phyloP scores from a whole-genome alignment of 345 rosid species.

The Firmiana major region DNA sequence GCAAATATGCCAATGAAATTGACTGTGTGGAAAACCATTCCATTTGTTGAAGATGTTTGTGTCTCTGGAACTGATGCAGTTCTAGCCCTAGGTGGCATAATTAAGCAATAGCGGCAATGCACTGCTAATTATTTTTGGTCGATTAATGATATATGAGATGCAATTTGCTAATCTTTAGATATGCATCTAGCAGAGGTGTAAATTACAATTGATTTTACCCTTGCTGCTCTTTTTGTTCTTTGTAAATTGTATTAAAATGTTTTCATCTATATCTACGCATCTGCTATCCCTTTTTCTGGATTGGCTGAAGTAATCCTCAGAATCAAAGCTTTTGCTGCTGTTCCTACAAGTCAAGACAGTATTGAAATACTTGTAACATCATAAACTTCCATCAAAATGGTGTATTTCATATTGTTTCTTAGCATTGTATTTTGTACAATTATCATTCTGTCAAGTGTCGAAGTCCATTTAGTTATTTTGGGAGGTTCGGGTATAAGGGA shows the following conservation, averaged over 20 bases:
- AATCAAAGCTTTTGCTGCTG: neutral
- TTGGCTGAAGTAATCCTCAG: too few relatives aligned
- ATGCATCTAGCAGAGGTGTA: neutral
- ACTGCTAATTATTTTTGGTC: neutral
- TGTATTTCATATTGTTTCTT: neutral
- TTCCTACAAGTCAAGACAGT: neutral
- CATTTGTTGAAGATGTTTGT: slow-evolving; percentile 52
- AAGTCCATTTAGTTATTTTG: neutral
- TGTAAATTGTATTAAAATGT: too few relatives aligned
- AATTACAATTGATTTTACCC: neutral
- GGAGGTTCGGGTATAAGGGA: neutral
- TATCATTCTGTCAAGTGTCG: neutral
- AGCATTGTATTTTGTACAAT: neutral
- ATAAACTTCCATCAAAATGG: neutral
- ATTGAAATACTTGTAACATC: neutral
- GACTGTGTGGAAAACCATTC: slow-evolving; percentile 62
- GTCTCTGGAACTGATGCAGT: slow-evolving; percentile 42
- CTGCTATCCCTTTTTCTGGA: too few relatives aligned
- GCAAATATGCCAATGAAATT: slow-evolving; percentile 38
- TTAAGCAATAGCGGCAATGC: slow-evolving; percentile 21
- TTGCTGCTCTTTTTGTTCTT: neutral
- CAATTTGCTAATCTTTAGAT: neutral
- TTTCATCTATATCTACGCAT: too few relatives aligned
- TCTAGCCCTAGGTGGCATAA: slow-evolving; percentile 28
- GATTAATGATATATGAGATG: neutral